These are phyloP conservation scores for Solanum medicagineum DNA, from an alignment of 257 asterid genomes.

Conservation along the genomic window DNA sequence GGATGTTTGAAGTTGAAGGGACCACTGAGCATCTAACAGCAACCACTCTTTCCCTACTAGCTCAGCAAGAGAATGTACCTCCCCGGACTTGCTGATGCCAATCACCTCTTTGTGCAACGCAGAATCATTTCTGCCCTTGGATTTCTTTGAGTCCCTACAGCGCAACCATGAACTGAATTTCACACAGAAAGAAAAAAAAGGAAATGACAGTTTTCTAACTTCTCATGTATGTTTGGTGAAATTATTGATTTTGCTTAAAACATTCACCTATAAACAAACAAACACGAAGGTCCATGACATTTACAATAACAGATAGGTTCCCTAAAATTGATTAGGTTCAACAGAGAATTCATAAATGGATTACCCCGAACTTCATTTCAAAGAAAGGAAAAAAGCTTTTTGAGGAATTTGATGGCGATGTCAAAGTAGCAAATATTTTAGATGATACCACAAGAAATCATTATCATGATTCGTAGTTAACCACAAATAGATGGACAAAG, in stretches of 20 bases:
- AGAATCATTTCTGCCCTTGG: conserved; percentile 36
- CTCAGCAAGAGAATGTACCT: conserved; percentile 50
- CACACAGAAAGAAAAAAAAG: not conserved
- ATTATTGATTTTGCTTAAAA: not conserved
- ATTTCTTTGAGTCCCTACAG: conserved; percentile 40
- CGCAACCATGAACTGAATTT: conserved; percentile 3
- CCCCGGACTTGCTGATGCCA: conserved; percentile 44
- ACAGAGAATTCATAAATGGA: not conserved
- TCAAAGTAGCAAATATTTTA: not conserved
- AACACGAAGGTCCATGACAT: not conserved
- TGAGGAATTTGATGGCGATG: not conserved
- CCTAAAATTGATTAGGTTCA: not conserved
- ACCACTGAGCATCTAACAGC: conserved; percentile 60
- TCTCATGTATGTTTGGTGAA: not conserved
- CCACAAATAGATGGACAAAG: not conserved
- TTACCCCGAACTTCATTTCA: not conserved
- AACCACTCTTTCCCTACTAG: conserved; percentile 54
- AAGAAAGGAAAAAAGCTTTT: not conserved
- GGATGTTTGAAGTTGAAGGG: conserved; percentile 38
- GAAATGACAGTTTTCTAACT: not conserved
- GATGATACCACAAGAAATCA: not conserved
- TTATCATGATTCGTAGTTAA: not conserved
- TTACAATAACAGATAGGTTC: not conserved
- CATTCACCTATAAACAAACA: not conserved
- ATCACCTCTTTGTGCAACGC: conserved; percentile 35